A percentile compares a stretch with the other conserved stretches of the same genome.
These are phyloP conservation scores for Barbatosphaeria neglecta DNA, from an alignment of 495 filamentous ascomycete species.

Conservation along the genomic window DNA sequence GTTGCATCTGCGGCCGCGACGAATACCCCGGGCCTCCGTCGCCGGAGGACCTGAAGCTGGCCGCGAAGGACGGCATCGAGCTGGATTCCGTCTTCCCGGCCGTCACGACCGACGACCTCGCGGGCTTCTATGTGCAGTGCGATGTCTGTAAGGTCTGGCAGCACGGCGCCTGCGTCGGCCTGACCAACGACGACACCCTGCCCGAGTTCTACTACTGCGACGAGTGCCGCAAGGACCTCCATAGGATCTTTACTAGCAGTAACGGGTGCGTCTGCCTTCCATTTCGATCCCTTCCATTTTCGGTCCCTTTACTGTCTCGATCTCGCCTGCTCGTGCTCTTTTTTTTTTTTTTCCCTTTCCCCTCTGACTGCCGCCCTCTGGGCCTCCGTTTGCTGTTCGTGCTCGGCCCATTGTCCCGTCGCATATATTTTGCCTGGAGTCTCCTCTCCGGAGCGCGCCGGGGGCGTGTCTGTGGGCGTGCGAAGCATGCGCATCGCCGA, in stretches of 20 bases:
- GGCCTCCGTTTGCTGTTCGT: neutral
- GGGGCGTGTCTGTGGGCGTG: neutral
- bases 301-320: neutral
- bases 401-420: too few species aligned
- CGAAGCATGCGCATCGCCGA: neutral
- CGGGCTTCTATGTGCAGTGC: slow-evolving; percentile 96
- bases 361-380: neutral
- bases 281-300: slow-evolving; percentile 11
- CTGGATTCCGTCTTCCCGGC: slow-evolving; percentile 50
- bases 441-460: neutral
- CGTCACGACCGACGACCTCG: slow-evolving; percentile 68
- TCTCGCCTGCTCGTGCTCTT: neutral
- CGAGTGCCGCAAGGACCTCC: slow-evolving; percentile 80
- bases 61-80: slow-evolving; percentile 36
- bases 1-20: slow-evolving; percentile 87
- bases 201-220: slow-evolving; percentile 98
- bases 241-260: slow-evolving; percentile 63
- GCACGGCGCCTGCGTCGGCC: slow-evolving; percentile 94
- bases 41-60: slow-evolving; percentile 43
- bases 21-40: slow-evolving; percentile 87
- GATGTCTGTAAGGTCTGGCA: slow-evolving; percentile 98
- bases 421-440: neutral
- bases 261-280: slow-evolving; percentile 63
- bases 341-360: neutral
- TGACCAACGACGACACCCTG: slow-evolving; percentile 81